A percentile compares a stretch with the other conserved stretches of the same genome.
Evolutionary conservation across 768 basidiomycete species (phyloP).

Genomic region (Zangia roseola): DNA sequence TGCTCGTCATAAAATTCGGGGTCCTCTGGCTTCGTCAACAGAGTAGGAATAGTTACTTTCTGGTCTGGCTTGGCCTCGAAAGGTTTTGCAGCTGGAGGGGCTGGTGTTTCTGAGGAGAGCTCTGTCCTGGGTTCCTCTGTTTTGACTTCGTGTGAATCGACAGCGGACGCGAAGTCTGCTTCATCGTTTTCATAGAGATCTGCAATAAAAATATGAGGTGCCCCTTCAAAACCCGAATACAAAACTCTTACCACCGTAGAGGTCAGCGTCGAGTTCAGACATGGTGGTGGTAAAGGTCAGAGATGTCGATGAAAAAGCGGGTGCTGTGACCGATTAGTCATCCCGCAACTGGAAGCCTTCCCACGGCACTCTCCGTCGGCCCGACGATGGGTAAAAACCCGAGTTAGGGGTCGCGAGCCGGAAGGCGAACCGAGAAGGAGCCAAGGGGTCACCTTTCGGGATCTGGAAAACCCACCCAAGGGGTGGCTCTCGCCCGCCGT

Average conservation of each 20-base stretch:
- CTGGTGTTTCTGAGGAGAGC: slow-evolving; percentile 20
- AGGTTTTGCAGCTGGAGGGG: slow-evolving; percentile 18
- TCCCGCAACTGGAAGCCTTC: slow-evolving; percentile 11
- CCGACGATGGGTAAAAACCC: too few species aligned
- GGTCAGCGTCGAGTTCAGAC: slow-evolving; percentile 86
- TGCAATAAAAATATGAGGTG: slow-evolving; percentile 24
- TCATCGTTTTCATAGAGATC: slow-evolving; percentile 72
- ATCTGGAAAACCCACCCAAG: too few species aligned
- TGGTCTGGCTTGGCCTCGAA: slow-evolving; percentile 21
- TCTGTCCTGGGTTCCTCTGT: slow-evolving; percentile 30
- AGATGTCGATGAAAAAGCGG: slow-evolving; percentile 29
- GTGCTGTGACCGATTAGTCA: slow-evolving; percentile 26
- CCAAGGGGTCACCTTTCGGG: too few species aligned
- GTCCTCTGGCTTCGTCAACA: slow-evolving; percentile 10
- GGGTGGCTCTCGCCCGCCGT: too few species aligned
- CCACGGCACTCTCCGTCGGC: slow-evolving; percentile 24
- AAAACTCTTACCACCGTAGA: slow-evolving; percentile 71
- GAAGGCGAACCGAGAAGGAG: too few species aligned
- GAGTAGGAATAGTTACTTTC: slow-evolving; percentile 6
- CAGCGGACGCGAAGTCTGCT: slow-evolving; percentile 52
- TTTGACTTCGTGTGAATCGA: slow-evolving; percentile 36
- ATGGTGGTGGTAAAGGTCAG: slow-evolving; percentile 46
- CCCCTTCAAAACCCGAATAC: background rate
- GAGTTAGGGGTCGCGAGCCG: too few species aligned
- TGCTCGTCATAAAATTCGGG: slow-evolving; percentile 18